Evolutionary conservation across 805 yeast genomes (phyloP).

Genomic region (Helenozyma baotianmanensis): DNA sequence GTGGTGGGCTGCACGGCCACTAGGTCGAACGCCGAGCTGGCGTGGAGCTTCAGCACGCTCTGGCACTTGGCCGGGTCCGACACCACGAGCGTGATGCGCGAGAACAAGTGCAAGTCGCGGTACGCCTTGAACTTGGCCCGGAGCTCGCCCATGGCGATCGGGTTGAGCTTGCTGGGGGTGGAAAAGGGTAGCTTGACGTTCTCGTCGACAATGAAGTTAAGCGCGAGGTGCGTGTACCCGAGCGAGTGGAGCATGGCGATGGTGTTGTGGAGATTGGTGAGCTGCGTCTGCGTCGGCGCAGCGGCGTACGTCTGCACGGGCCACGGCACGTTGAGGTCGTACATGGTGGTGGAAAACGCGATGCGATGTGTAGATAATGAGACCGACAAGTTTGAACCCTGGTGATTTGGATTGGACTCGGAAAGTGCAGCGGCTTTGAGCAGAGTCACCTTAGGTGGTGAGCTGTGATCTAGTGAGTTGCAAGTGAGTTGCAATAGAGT

Average conservation of each 20-base stretch:
- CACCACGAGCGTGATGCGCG: conserved; percentile 71
- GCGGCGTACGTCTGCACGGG: conserved; percentile 49
- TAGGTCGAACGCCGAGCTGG: conserved; percentile 55
- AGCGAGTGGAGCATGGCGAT: conserved; percentile 50
- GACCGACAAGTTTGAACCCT: not conserved
- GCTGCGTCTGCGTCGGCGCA: conserved; percentile 38
- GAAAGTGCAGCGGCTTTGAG: too few relatives aligned
- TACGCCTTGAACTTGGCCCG: conserved; percentile 15
- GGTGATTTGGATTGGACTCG: not conserved
- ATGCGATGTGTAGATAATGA: conserved; percentile 1
- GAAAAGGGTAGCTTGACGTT: conserved; percentile 49
- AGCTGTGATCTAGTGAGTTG: too few relatives aligned
- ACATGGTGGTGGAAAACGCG: conserved; percentile 13
- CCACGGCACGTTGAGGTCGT: conserved; percentile 73
- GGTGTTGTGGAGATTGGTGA: conserved; percentile 43
- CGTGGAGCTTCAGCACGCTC: conserved; percentile 44
- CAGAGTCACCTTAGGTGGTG: too few relatives aligned
- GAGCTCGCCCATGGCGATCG: conserved; percentile 36
- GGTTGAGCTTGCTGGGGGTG: conserved; percentile 41
- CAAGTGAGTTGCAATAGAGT: too few relatives aligned
- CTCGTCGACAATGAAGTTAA: conserved; percentile 59
- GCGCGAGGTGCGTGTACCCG: conserved; percentile 74
- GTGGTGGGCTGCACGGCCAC: conserved; percentile 76
- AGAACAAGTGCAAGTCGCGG: conserved; percentile 43
- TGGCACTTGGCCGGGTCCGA: conserved; percentile 78